phyloP scores from a whole-genome alignment of 805 yeast genomes.

The Kurtzmaniella cleridarum region DNA sequence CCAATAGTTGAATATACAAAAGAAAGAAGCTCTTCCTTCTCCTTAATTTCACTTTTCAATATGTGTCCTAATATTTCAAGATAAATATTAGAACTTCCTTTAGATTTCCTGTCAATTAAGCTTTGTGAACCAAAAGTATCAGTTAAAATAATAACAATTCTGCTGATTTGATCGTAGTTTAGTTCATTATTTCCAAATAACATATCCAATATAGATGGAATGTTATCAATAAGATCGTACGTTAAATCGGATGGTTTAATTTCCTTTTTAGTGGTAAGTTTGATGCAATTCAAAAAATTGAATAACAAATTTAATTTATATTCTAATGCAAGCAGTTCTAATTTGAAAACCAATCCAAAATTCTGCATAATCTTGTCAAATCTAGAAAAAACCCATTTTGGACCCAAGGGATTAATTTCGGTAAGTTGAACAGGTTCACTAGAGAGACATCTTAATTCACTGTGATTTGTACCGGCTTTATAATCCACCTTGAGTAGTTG shows the following conservation, averaged over 20 bases:
- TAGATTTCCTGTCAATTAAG: constrained; percentile 10
- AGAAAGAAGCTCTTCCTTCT: constrained; percentile 1
- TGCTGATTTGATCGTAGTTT: constrained; percentile 16
- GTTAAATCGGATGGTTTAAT: constrained; percentile 23
- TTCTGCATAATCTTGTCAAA: constrained; percentile 26
- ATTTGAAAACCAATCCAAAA: constrained; percentile 18
- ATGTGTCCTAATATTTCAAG: constrained; percentile 4
- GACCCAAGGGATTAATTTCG: constrained; percentile 27
- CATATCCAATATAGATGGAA: constrained; percentile 19
- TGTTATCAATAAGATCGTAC: constrained; percentile 25
- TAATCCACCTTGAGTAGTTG: constrained; percentile 18
- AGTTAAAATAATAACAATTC: constrained; percentile 20
- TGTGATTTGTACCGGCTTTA: constrained; percentile 13
- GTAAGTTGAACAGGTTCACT: constrained; percentile 23
- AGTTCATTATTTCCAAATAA: constrained; percentile 14
- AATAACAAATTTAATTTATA: constrained; percentile 19
- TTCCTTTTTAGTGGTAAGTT: constrained; percentile 25
- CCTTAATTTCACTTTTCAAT: constrained; percentile 6
- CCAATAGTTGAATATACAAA: constrained; percentile 12
- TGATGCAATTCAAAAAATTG: constrained; percentile 21
- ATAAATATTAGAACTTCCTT: constrained; percentile 9
- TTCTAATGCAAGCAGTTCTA: constrained; percentile 17
- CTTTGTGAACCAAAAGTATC: constrained; percentile 28
- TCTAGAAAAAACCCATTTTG: constrained; percentile 29
- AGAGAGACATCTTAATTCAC: constrained; percentile 25